Base-by-base conservation (phyloP, 352 stramenopile genomes). In the Pythium dissotocum region DNA sequence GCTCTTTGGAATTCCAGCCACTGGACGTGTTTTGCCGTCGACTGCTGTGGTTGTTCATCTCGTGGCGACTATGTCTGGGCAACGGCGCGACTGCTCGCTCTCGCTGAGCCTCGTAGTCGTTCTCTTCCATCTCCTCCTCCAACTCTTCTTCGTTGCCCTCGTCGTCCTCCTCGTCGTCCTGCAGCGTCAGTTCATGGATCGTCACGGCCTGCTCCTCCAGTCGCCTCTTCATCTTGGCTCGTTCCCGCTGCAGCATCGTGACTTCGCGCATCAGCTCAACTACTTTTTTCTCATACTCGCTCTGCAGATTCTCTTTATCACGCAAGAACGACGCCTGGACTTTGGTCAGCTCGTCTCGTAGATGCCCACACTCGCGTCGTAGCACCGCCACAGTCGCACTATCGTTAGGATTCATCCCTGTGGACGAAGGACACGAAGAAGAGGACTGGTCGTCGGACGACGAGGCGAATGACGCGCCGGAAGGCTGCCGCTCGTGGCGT, bases 121-220 rank as follows among this genome's bases (percentile, higher is more conserved):
- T 55, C 16, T 56, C 42, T 0, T 48, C 28, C 26, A 28, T 18
- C 21, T 46, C 46, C 13, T 21, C 8, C 13, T 61, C 56, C 38
- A 49, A 13, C 7, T 40, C 40, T 7, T 62, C 61, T 65, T 77
- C 60, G 48, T 75, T 65, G 0, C 78, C 66, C 2, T 76, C 75
- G 48, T 73, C 67, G 0, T 78, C 66, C 5, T 77, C 75, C 1
- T 73, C 71, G 12, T 80, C 63, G 10, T 82, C 72, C 8, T 93
- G 81, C 7, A 93, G 69, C 1, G 85, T 93, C 28, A 93, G 75
- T 61, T 93, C 85, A 44, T 93, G 85, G 61, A 93, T 90, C 9
- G 85, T 93, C 38, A 90, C 61, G 4, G 85, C 83, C 66, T 90
- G 79, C 28, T 90, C 81, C 14, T 88, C 69, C 1, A 93, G 36